Evolutionary conservation across 345 rosid genomes (phyloP).

Genomic region (Hypericum perforatum): DNA sequence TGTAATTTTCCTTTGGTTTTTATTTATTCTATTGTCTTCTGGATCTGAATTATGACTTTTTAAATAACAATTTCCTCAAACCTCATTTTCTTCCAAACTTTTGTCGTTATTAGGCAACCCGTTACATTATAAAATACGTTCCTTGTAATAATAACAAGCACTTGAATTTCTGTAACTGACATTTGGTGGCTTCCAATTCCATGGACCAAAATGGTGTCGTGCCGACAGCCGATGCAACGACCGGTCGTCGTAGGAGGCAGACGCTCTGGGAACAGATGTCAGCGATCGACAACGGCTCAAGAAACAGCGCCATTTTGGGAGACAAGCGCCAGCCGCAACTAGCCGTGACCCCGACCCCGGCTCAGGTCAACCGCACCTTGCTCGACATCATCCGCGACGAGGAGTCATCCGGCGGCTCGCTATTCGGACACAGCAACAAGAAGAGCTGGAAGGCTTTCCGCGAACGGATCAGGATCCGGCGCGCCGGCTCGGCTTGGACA

Average conservation of each 20-base stretch:
- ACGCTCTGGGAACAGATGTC: background rate
- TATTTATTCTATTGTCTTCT: no score
- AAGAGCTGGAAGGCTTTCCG: constrained; percentile 73
- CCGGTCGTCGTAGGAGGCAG: background rate
- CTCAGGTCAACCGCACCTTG: constrained; percentile 25
- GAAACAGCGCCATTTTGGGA: background rate
- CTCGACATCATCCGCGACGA: constrained; percentile 56
- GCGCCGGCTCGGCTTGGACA: constrained; percentile 62
- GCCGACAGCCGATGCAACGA: no score
- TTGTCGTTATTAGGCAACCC: no score
- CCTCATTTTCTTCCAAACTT: no score
- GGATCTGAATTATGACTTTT: no score
- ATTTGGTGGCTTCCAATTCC: no score
- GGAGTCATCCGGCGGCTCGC: constrained; percentile 25
- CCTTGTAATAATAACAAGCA: no score
- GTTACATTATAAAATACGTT: no score
- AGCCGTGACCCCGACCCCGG: background rate
- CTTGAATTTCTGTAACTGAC: no score
- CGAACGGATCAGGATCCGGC: constrained; percentile 55
- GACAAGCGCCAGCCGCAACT: background rate
- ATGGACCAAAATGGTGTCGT: no score
- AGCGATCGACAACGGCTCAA: background rate
- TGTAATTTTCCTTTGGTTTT: no score
- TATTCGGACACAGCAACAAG: constrained; percentile 37
- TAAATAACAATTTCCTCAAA: no score